Evolutionary conservation across 768 basidiomycete species (phyloP).

Genomic region (Coprinopsis strossmayeri): DNA sequence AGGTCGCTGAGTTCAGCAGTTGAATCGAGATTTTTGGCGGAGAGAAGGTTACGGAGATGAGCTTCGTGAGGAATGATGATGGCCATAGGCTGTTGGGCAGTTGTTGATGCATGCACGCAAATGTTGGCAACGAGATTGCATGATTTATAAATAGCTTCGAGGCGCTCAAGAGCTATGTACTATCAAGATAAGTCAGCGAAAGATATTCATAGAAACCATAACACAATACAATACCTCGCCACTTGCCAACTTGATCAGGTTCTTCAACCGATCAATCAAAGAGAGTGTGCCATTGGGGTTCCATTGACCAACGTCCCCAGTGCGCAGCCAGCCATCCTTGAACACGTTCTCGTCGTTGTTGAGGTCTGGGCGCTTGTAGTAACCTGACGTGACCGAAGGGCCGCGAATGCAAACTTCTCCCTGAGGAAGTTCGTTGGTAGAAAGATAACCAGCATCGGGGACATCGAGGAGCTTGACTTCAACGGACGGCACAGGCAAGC

Average conservation of each 20-base stretch:
- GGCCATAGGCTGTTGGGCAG: conserved; percentile 83
- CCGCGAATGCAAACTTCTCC: conserved; percentile 91
- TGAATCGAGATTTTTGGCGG: conserved; percentile 28
- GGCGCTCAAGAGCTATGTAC: conserved; percentile 89
- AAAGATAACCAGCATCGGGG: conserved; percentile 76
- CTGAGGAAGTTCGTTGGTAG: conserved; percentile 64
- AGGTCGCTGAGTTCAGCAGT: conserved; percentile 42
- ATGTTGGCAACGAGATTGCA: conserved; percentile 76
- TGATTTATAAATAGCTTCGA: conserved; percentile 84
- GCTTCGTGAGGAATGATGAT: conserved; percentile 78
- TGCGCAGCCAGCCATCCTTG: conserved; percentile 88
- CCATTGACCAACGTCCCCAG: conserved; percentile 95
- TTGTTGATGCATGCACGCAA: conserved; percentile 71
- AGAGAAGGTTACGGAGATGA: conserved; percentile 61
- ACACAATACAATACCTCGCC: conserved; percentile 52
- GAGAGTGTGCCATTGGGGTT: conserved; percentile 85
- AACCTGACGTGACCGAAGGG: conserved; percentile 77
- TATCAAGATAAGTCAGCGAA: conserved; percentile 19
- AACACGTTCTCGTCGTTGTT: conserved; percentile 80
- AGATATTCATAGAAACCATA: neutral
- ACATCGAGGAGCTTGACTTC: conserved; percentile 87
- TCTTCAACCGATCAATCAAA: conserved; percentile 91
- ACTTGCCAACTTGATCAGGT: conserved; percentile 77
- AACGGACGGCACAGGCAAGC: conserved; percentile 79
- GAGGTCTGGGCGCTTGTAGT: conserved; percentile 88